Evolutionary conservation across 2,329 filamentous ascomycete species (phyloP), one percentile per base, ranked within the genome.

Genomic region (Colletotrichum sp.): DNA sequence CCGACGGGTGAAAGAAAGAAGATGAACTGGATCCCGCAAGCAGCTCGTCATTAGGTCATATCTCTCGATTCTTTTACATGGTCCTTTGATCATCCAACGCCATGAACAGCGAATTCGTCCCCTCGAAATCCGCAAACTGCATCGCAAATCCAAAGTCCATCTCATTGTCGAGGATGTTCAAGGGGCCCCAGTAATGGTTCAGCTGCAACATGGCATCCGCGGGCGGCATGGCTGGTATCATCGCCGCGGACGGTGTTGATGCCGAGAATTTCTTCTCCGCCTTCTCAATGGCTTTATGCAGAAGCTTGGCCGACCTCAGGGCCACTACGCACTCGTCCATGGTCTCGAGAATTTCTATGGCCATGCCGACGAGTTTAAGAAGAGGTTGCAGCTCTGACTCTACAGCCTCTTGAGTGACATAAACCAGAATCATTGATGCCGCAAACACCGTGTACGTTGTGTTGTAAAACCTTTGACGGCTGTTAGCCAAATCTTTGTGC

Each of bases 361-460:
- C 81, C 79, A 79, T 81, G 65, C 63, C 69, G 9, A 81, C 79
- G 3, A 79, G 64, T 15, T 76, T 63, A 1, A 81, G 64, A 2
- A 81, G 77, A 2, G 77, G 68, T 8, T 78, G 64, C 10, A 78
- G 68, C 13, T 78, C 78, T 8, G 59, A 59, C 52, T 80, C 78
- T 15, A 69, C 72, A 4, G 79, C 71, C 52, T 80, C 78, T 39
- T 80, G 79, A 24, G 77, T 79, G 52, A 78, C 70, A 76, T 82
- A 82, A 4, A 82, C 79, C 13, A 82, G 77, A 36, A 82, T 80
- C 36, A 82, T 79, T 21, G 81, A 81, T 13, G 81, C 79, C 6
- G 81, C 80, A 49, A 82, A 82, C 21, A 80, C 78, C 3, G 78
- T 80, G 69, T 82, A 82, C 10, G 81, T 82, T 3, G 81, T 82